phyloP scores from a whole-genome alignment of 345 rosid genomes.

The Erodium maritimum region DNA sequence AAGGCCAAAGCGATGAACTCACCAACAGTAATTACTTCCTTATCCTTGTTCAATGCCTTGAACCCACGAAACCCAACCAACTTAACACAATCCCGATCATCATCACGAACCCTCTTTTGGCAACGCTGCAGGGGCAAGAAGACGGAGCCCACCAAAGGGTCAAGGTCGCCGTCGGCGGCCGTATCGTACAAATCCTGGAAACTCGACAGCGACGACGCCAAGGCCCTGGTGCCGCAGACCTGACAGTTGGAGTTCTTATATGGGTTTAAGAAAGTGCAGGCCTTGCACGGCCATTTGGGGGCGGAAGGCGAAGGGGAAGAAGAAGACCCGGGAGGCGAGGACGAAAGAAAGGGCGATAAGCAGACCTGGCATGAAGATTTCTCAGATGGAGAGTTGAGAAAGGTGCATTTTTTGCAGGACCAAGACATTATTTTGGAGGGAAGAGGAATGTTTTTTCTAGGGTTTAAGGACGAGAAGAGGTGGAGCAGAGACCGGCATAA shows the following conservation, averaged over 20 bases:
- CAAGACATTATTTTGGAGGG: constrained; percentile 27
- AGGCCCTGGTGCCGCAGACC: constrained; percentile 50
- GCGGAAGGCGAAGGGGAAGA: constrained; percentile 13
- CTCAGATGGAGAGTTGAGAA: constrained; percentile 66
- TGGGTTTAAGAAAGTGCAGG: constrained; percentile 78
- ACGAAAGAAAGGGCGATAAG: constrained; percentile 19
- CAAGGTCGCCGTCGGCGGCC: too few species aligned
- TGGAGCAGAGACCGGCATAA: neutral
- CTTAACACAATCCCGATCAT: constrained; percentile 13
- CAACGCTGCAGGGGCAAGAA: constrained; percentile 65
- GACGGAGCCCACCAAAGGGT: constrained; percentile 68
- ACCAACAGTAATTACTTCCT: neutral
- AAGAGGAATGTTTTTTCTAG: constrained; percentile 10
- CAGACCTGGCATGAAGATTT: constrained; percentile 60
- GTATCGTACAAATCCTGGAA: constrained; percentile 44
- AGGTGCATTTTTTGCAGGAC: constrained; percentile 83
- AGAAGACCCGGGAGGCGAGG: too few species aligned
- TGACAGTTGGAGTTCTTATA: constrained; percentile 57
- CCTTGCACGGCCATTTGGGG: constrained; percentile 75
- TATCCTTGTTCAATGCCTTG: neutral
- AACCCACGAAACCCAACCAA: neutral
- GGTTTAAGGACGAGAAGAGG: constrained; percentile 8
- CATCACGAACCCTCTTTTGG: constrained; percentile 48
- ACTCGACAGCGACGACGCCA: constrained; percentile 23
- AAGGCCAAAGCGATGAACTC: neutral